phyloP scores from a whole-genome alignment of 129 eudicot species.

The Flaveria linearis region DNA sequence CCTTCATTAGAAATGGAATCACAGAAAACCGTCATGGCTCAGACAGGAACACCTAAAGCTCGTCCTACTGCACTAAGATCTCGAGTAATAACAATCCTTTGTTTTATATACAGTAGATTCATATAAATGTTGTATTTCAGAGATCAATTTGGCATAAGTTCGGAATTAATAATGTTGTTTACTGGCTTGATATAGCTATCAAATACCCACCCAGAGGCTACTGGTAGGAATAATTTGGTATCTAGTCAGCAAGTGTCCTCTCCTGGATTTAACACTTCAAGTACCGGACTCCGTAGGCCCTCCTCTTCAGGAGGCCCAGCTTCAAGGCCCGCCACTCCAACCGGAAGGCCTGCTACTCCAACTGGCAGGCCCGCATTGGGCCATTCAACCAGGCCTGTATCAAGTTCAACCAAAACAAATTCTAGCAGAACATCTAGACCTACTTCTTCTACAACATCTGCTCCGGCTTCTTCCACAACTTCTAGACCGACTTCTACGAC shows the following conservation, averaged over 20 bases:
- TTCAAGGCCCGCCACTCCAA: slow-evolving; percentile 83
- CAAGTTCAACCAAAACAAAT: slow-evolving; percentile 37
- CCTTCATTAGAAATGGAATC: slow-evolving; percentile 92
- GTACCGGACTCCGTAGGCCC: slow-evolving; percentile 67
- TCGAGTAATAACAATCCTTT: slow-evolving; percentile 55
- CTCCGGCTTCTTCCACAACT: slow-evolving; percentile 40
- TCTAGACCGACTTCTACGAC: slow-evolving; percentile 41
- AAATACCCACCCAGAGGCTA: slow-evolving; percentile 60
- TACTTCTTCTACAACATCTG: slow-evolving; percentile 12
- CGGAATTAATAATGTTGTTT: slow-evolving; percentile 14
- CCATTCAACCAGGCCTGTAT: slow-evolving; percentile 50
- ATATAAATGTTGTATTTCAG: slow-evolving; percentile 1
- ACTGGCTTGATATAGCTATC: slow-evolving; percentile 63
- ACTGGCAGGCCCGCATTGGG: slow-evolving; percentile 66
- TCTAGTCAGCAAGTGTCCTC: slow-evolving; percentile 66
- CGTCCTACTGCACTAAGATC: slow-evolving; percentile 81
- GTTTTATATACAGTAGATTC: slow-evolving; percentile 5
- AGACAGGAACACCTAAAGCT: slow-evolving; percentile 73
- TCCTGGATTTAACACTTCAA: slow-evolving; percentile 55
- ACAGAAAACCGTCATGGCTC: slow-evolving; percentile 58
- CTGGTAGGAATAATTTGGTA: slow-evolving; percentile 52
- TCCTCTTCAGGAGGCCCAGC: slow-evolving; percentile 80
- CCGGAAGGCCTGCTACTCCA: slow-evolving; percentile 89
- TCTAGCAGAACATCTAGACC: not conserved
- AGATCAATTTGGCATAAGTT: slow-evolving; percentile 13